phyloP scores from a whole-genome alignment of 371 early-diverging fungal species.

The Batrachochytrium dendrobatidis region DNA sequence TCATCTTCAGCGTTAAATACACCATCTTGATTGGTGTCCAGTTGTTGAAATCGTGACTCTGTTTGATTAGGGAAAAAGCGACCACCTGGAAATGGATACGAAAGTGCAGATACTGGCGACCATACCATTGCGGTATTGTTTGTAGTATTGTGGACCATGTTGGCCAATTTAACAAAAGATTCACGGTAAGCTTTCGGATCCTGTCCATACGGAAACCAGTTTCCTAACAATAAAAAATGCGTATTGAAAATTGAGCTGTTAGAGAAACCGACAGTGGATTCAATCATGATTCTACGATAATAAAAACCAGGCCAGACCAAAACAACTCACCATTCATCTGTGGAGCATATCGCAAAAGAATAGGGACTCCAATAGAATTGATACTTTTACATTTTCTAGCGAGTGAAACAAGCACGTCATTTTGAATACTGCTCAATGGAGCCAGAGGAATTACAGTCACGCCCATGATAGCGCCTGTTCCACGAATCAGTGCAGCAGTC shows the following conservation, averaged over 20 bases:
- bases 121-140: conserved; percentile 20
- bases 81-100: conserved; percentile 14
- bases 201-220: conserved; percentile 29
- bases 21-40: conserved; percentile 26
- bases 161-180: conserved; percentile 9
- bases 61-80: neutral
- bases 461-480: conserved; percentile 2
- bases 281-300: neutral
- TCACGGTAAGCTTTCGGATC: conserved; percentile 8
- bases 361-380: conserved; percentile 11
- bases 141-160: conserved; percentile 8
- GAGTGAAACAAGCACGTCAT: conserved; percentile 5
- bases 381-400: conserved; percentile 15
- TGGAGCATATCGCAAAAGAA: conserved; percentile 17
- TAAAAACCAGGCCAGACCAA: neutral
- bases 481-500: conserved; percentile 12
- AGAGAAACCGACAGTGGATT: neutral
- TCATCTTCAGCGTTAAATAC: conserved; percentile 17
- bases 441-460: conserved; percentile 19
- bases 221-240: conserved; percentile 7
- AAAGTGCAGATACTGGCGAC: conserved; percentile 13
- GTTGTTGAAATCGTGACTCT: conserved; percentile 8
- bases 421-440: conserved; percentile 8
- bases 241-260: neutral
- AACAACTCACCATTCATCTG: conserved; percentile 21